Percentiles rank a stretch among this genome's conserved stretches.
These are phyloP conservation scores for Leccinum subgranulosum DNA, from an alignment of 768 basidiomycete genomes.

Conservation along the genomic window DNA sequence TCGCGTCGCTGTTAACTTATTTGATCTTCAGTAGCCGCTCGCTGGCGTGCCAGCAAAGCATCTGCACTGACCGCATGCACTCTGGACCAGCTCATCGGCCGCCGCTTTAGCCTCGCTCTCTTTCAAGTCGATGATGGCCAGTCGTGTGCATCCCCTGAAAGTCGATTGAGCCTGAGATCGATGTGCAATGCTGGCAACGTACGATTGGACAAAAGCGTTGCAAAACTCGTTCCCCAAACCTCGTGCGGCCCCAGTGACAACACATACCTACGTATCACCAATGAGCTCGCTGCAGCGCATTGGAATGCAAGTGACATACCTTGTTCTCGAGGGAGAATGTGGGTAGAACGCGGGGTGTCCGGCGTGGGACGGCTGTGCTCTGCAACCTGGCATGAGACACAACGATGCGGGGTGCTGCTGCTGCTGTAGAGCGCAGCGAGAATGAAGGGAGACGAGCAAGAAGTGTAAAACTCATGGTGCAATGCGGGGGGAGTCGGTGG, in stretches of 20 bases:
- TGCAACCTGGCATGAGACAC: constrained; percentile 18
- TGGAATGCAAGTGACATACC: constrained; percentile 35
- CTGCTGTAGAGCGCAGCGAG: constrained; percentile 6
- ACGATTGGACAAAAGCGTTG: constrained; percentile 86
- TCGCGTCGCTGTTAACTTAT: constrained; percentile 53
- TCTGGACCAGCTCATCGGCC: constrained; percentile 61
- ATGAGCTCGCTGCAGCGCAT: neutral
- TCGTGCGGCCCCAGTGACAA: constrained; percentile 91
- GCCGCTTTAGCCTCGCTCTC: constrained; percentile 63
- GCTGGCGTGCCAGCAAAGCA: constrained; percentile 19
- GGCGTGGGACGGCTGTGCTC: constrained; percentile 26
- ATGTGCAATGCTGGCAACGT: neutral
- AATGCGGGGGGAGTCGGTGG: constrained; percentile 4
- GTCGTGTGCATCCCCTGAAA: constrained; percentile 69
- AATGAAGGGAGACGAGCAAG: constrained; percentile 23
- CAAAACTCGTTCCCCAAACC: constrained; percentile 92
- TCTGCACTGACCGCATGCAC: constrained; percentile 45
- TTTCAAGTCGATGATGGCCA: constrained; percentile 83
- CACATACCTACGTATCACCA: constrained; percentile 58
- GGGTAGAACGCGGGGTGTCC: constrained; percentile 53
- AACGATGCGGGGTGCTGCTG: constrained; percentile 8
- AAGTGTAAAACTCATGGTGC: constrained; percentile 29
- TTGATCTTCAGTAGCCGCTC: constrained; percentile 27
- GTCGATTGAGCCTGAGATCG: constrained; percentile 4
- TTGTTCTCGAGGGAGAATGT: constrained; percentile 79